Percentiles rank a stretch among this genome's conserved stretches.
Evolutionary conservation across 1,139 yeast species (phyloP).

Genomic region (Yueomyces sp.): DNA sequence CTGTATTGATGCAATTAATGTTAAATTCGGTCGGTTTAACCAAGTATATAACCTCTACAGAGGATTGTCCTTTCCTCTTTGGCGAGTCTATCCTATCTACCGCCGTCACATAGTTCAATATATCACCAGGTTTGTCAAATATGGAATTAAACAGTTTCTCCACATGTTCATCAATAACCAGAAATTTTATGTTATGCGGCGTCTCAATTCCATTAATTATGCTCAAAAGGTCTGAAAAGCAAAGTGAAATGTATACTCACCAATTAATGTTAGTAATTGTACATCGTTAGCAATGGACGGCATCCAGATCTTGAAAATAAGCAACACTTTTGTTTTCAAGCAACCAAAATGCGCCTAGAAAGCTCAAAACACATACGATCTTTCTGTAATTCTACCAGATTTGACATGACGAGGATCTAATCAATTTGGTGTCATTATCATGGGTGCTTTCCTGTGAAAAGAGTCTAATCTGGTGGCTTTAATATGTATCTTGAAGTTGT

Average conservation of each 20-base stretch:
- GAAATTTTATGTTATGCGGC: slow-evolving; percentile 27
- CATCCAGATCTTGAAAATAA: too few species aligned
- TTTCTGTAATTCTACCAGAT: slow-evolving; percentile 17
- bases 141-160: slow-evolving; percentile 24
- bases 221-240: slow-evolving; percentile 9
- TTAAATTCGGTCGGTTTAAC: slow-evolving; percentile 42
- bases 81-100: slow-evolving; percentile 41
- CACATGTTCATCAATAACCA: slow-evolving; percentile 31
- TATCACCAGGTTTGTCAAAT: slow-evolving; percentile 25
- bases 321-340: neutral
- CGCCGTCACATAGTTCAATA: slow-evolving; percentile 32
- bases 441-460: too few species aligned
- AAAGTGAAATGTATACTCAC: neutral
- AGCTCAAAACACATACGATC: slow-evolving; percentile 5
- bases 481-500: too few species aligned
- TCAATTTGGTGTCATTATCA: too few species aligned
- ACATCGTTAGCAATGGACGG: neutral
- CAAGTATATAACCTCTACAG: slow-evolving; percentile 48
- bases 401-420: slow-evolving; percentile 6
- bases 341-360: neutral
- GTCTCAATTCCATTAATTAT: slow-evolving; percentile 18
- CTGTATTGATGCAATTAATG: slow-evolving; percentile 47
- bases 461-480: too few species aligned
- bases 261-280: neutral
- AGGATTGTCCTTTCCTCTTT: slow-evolving; percentile 34